These are phyloP conservation scores for Vairimorpha ceranae DNA, from an alignment of 371 early-diverging fungal species.

Conservation along the genomic window DNA sequence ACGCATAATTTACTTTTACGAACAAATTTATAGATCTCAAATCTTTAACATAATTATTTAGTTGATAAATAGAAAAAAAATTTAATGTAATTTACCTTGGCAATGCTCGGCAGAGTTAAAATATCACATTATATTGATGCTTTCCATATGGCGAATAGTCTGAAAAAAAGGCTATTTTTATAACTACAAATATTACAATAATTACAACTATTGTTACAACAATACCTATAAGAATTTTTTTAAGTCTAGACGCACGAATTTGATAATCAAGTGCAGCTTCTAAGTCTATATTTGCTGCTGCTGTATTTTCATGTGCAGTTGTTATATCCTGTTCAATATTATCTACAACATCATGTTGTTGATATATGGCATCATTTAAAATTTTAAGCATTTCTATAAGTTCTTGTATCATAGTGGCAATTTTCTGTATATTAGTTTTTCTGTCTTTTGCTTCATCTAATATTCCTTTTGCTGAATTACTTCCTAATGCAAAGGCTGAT, in stretches of 20 bases:
- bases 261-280: conserved; percentile 58
- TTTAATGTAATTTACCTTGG: too few relatives aligned
- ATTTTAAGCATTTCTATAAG: conserved; percentile 57
- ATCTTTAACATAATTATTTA: too few relatives aligned
- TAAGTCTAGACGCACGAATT: conserved; percentile 46
- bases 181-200: not conserved
- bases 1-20: too few relatives aligned
- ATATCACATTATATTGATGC: too few relatives aligned
- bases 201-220: conserved; percentile 19
- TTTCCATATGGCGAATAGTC: not conserved
- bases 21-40: too few relatives aligned
- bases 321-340: conserved; percentile 50
- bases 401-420: conserved; percentile 51
- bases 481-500: conserved; percentile 57
- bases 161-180: not conserved
- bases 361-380: conserved; percentile 54
- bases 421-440: conserved; percentile 57
- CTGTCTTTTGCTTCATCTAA: conserved; percentile 50
- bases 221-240: conserved; percentile 43
- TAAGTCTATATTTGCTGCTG: conserved; percentile 58
- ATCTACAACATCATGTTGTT: conserved; percentile 49
- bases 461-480: conserved; percentile 45
- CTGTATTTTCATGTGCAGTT: conserved; percentile 52
- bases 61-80: too few relatives aligned
- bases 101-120: too few relatives aligned